Conservation (phyloP, 2,329 filamentous ascomycete species). For the Fusarium anguioides region DNA sequence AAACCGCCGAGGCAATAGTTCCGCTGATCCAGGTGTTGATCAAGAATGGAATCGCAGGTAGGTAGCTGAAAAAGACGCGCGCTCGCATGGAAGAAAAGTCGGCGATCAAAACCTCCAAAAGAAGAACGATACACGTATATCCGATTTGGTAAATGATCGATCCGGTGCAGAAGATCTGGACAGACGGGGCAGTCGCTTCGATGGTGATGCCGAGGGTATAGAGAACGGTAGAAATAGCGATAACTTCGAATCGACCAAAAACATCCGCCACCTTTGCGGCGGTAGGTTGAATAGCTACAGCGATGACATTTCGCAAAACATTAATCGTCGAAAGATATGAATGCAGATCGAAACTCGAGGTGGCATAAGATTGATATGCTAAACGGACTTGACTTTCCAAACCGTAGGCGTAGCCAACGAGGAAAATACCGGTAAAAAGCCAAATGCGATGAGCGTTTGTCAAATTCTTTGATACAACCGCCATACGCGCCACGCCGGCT, state of each 20-base stretch:
- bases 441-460: slow-evolving; percentile 58
- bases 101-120: slow-evolving; percentile 70
- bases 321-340: slow-evolving; percentile 69
- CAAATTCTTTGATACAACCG: slow-evolving; percentile 60
- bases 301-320: slow-evolving; percentile 68
- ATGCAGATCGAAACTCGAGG: slow-evolving; percentile 62
- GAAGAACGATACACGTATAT: slow-evolving; percentile 66
- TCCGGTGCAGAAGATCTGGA: slow-evolving; percentile 64
- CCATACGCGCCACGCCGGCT: slow-evolving; percentile 63
- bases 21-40: slow-evolving; percentile 74
- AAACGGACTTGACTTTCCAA: slow-evolving; percentile 64
- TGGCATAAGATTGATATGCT: slow-evolving; percentile 67
- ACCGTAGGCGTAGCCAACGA: slow-evolving; percentile 70
- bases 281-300: slow-evolving; percentile 67
- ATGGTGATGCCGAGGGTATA: slow-evolving; percentile 66
- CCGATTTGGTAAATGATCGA: slow-evolving; percentile 68
- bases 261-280: slow-evolving; percentile 72
- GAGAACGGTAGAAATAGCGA: slow-evolving; percentile 65
- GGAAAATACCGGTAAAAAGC: slow-evolving; percentile 67
- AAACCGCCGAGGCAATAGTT: slow-evolving; percentile 63
- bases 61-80: slow-evolving; percentile 70
- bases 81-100: slow-evolving; percentile 70
- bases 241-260: slow-evolving; percentile 70
- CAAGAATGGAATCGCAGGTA: slow-evolving; percentile 69
- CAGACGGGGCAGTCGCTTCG: slow-evolving; percentile 60